phyloP scores from a whole-genome alignment of 495 filamentous ascomycete species.

The Geopyxis carbonaria region DNA sequence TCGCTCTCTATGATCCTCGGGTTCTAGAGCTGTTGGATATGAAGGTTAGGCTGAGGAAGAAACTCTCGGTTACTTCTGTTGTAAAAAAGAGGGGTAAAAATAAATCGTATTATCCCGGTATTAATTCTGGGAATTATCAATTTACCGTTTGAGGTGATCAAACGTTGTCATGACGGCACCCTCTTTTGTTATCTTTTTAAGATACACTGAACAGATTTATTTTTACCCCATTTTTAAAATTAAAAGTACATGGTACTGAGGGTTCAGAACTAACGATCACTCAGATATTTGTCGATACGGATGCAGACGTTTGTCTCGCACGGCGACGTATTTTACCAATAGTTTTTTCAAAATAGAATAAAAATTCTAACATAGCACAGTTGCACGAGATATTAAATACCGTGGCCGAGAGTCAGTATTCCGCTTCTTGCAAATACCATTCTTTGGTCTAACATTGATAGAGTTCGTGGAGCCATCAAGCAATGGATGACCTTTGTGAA shows the following conservation, averaged over 20 bases:
- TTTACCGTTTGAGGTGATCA: too few species aligned
- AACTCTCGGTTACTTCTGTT: too few species aligned
- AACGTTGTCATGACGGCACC: too few species aligned
- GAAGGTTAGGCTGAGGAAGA: constrained; percentile 51
- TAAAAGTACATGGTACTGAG: background rate
- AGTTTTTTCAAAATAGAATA: background rate
- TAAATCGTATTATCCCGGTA: too few species aligned
- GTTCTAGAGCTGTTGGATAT: constrained; percentile 80
- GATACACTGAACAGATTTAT: too few species aligned
- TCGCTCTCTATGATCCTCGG: constrained; percentile 76
- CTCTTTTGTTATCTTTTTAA: too few species aligned
- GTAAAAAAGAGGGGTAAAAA: too few species aligned
- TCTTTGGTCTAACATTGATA: constrained; percentile 7
- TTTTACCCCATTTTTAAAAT: too few species aligned
- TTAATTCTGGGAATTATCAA: too few species aligned
- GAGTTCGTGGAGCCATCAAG: constrained; percentile 83
- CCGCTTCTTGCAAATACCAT: background rate
- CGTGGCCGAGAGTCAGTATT: constrained; percentile 22
- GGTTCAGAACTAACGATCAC: constrained; percentile 7
- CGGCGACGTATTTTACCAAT: constrained; percentile 51
- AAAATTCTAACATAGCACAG: constrained; percentile 10
- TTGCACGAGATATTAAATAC: constrained; percentile 24
- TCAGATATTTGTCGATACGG: constrained; percentile 87
- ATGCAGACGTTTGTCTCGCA: constrained; percentile 83
- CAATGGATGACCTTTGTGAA: constrained; percentile 96